Conservation (phyloP, 805 yeast genomes). For the Suhomyces canberraensis region DNA sequence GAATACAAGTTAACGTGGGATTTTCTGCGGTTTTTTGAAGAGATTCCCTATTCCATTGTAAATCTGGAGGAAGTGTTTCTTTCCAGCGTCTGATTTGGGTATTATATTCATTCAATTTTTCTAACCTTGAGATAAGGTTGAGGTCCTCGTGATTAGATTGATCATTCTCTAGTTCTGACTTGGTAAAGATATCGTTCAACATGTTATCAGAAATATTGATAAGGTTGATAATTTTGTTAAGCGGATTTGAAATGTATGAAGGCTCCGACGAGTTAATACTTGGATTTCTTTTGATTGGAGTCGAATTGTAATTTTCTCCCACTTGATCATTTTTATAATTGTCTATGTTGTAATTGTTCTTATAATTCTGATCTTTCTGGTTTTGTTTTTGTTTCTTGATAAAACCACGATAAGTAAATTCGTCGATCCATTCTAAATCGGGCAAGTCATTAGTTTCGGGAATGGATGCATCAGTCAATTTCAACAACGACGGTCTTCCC, state of each 20-base stretch:
- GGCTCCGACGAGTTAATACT: constrained; percentile 6
- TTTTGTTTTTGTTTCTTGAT: constrained; percentile 4
- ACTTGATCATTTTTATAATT: not conserved
- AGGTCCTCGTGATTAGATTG: constrained; percentile 34
- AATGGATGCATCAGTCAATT: constrained; percentile 56
- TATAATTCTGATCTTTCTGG: no score
- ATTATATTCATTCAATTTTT: constrained; percentile 45
- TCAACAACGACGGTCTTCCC: constrained; percentile 56
- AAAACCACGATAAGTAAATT: constrained; percentile 40
- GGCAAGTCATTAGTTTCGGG: constrained; percentile 59
- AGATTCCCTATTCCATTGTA: constrained; percentile 46
- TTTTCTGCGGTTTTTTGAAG: constrained; percentile 44
- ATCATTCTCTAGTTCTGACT: constrained; percentile 28
- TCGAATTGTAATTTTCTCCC: not conserved
- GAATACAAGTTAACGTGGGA: constrained; percentile 51
- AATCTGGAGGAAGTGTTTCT: constrained; percentile 43
- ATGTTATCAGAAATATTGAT: constrained; percentile 44
- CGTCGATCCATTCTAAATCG: constrained; percentile 61
- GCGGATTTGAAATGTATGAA: constrained; percentile 42
- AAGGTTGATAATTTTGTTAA: constrained; percentile 40
- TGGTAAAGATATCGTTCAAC: constrained; percentile 44
- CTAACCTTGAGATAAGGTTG: constrained; percentile 37
- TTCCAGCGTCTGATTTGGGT: constrained; percentile 52
- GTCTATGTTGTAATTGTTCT: no score
- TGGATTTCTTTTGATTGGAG: constrained; percentile 30